These are phyloP conservation scores for Ascosphaera apis DNA, from an alignment of 2,329 filamentous ascomycete species.

Conservation along the genomic window DNA sequence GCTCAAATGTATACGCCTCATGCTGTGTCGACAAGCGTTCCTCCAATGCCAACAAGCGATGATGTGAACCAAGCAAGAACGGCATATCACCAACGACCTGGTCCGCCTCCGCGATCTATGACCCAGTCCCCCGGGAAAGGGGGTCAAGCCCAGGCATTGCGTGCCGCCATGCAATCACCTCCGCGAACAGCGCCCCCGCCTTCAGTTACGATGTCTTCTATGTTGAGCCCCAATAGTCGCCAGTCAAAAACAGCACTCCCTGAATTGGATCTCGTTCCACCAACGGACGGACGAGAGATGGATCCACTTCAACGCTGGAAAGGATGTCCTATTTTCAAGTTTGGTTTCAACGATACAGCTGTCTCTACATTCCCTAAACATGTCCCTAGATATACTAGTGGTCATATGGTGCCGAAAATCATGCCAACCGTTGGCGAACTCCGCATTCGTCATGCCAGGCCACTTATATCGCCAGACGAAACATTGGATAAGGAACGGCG, in stretches of 20 bases:
- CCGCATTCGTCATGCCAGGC: slow-evolving; percentile 51
- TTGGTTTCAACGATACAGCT: slow-evolving; percentile 66
- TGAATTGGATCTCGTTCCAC: slow-evolving; percentile 31
- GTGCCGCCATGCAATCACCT: slow-evolving; percentile 20
- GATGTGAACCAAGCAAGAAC: neutral
- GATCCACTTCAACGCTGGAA: slow-evolving; percentile 80
- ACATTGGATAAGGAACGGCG: too few species aligned
- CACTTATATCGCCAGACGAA: slow-evolving; percentile 50
- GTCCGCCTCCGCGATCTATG: slow-evolving; percentile 26
- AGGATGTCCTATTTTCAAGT: slow-evolving; percentile 64
- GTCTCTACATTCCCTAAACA: slow-evolving; percentile 75
- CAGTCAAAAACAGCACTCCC: slow-evolving; percentile 20
- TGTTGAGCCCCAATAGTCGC: slow-evolving; percentile 14
- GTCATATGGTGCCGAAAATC: slow-evolving; percentile 49
- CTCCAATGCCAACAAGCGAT: neutral
- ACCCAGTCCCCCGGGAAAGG: slow-evolving; percentile 37
- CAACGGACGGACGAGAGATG: slow-evolving; percentile 31
- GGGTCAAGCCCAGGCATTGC: slow-evolving; percentile 24
- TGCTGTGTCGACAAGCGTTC: slow-evolving; percentile 1
- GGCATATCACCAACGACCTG: slow-evolving; percentile 7
- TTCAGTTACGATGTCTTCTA: slow-evolving; percentile 8
- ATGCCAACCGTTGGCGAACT: slow-evolving; percentile 65
- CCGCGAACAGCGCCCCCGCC: slow-evolving; percentile 25
- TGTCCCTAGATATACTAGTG: slow-evolving; percentile 63
- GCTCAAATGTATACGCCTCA: neutral